phyloP scores from a whole-genome alignment of 1,139 yeast species.

The Zygosaccharomyces sapae region DNA sequence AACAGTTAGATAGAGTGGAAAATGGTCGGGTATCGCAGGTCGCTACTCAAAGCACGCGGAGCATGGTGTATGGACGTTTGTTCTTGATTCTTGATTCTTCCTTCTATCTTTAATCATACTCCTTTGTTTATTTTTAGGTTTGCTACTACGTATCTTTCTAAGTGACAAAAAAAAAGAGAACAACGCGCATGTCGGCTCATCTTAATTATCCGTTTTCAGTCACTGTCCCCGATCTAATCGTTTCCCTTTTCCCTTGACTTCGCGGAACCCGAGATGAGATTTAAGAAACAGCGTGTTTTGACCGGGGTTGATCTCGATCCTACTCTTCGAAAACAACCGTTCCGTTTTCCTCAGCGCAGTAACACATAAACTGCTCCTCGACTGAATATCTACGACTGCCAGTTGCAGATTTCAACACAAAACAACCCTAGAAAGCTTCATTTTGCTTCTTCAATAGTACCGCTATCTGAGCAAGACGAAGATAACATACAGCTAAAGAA shows the following conservation, averaged over 20 bases:
- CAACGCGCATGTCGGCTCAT: neutral
- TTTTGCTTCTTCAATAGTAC: neutral
- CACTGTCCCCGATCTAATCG: neutral
- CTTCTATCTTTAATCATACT: neutral
- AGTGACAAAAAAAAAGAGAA: neutral
- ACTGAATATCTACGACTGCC: neutral
- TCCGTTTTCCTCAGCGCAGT: neutral
- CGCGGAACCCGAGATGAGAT: neutral
- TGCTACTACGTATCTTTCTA: neutral
- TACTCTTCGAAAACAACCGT: neutral
- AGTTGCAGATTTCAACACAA: neutral
- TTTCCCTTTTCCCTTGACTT: neutral
- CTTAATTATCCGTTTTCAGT: neutral
- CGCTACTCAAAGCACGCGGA: neutral
- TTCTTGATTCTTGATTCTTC: neutral
- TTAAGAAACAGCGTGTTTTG: neutral
- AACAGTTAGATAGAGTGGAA: neutral
- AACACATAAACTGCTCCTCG: neutral
- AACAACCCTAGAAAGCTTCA: neutral
- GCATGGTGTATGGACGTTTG: neutral
- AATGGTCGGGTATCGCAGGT: neutral
- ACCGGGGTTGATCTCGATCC: neutral
- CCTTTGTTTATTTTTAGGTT: neutral
- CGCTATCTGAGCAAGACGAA: neutral
- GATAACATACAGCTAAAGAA: neutral